A percentile compares a stretch with the other conserved stretches of the same genome.
Evolutionary conservation across 306 rosid species (phyloP).

Genomic region (Lathyrus sativus): DNA sequence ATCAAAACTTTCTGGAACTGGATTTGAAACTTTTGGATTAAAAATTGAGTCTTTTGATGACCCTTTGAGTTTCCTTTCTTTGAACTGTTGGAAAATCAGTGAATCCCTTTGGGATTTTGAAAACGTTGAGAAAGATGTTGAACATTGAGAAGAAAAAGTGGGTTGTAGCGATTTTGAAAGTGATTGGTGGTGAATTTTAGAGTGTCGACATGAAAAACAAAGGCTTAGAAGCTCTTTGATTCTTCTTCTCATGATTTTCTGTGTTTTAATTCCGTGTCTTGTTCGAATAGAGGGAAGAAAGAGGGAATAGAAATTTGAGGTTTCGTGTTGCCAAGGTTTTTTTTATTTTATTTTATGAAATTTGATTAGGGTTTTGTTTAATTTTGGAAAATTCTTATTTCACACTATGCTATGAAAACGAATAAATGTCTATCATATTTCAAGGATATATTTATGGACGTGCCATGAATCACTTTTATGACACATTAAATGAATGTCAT

Average conservation of each 20-base stretch:
- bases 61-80: conserved; percentile 67
- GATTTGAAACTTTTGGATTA: conserved; percentile 23
- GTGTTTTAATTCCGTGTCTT: not conserved
- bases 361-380: too few relatives aligned
- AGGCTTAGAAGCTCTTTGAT: conserved; percentile 53
- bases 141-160: conserved; percentile 37
- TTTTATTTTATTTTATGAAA: not conserved
- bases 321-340: not conserved
- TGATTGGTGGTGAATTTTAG: conserved; percentile 34
- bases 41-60: conserved; percentile 26
- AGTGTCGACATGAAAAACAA: conserved; percentile 30
- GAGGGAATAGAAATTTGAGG: not conserved
- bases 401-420: too few relatives aligned
- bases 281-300: not conserved
- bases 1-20: not conserved
- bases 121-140: conserved; percentile 16
- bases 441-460: too few relatives aligned
- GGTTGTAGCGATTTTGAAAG: conserved; percentile 37
- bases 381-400: too few relatives aligned
- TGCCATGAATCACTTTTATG: too few relatives aligned
- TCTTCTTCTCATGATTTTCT: conserved; percentile 44
- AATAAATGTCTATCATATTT: too few relatives aligned
- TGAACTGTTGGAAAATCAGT: conserved; percentile 62
- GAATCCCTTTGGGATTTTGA: conserved; percentile 57
- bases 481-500: too few relatives aligned